Conservation (phyloP, 2,329 filamentous ascomycete species). For the Alternaria solani region DNA sequence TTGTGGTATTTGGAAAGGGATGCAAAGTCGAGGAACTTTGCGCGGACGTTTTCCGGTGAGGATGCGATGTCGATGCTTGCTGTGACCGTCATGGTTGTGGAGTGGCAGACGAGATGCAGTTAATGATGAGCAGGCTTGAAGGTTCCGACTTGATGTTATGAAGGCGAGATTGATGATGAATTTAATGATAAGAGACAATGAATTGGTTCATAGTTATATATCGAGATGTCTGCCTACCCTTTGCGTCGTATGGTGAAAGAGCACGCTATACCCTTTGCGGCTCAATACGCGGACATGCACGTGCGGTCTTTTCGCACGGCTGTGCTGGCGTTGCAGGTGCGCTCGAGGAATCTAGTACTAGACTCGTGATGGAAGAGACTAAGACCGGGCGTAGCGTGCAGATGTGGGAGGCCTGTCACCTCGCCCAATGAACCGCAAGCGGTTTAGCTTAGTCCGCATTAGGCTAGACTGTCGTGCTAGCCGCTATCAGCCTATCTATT, state of each 20-base stretch:
- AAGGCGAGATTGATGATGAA: background rate
- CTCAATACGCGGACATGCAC: conserved; percentile 6
- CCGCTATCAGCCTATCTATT: background rate
- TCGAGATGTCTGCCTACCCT: background rate
- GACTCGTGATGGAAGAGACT: background rate
- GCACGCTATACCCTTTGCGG: conserved; percentile 8
- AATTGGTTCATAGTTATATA: background rate
- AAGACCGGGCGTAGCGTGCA: background rate
- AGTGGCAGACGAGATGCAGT: background rate
- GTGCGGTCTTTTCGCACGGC: background rate
- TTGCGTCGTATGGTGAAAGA: background rate
- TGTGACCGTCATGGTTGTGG: conserved; percentile 16
- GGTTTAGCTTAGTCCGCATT: conserved; percentile 25
- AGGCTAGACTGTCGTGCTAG: background rate
- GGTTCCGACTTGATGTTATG: background rate
- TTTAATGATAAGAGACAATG: background rate
- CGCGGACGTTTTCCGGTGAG: conserved; percentile 18
- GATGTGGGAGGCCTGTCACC: background rate
- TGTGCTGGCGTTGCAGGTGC: background rate
- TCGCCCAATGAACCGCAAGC: conserved; percentile 39
- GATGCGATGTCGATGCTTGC: conserved; percentile 30
- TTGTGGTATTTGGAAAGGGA: conserved; percentile 18
- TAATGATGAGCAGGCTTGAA: background rate
- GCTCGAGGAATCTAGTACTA: background rate
- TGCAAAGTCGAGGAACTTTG: conserved; percentile 29